Evolutionary conservation across 2,329 filamentous ascomycete species (phyloP), one percentile per base, ranked within the genome.

Genomic region (Xenosphaeropsis pyriputrescens): DNA sequence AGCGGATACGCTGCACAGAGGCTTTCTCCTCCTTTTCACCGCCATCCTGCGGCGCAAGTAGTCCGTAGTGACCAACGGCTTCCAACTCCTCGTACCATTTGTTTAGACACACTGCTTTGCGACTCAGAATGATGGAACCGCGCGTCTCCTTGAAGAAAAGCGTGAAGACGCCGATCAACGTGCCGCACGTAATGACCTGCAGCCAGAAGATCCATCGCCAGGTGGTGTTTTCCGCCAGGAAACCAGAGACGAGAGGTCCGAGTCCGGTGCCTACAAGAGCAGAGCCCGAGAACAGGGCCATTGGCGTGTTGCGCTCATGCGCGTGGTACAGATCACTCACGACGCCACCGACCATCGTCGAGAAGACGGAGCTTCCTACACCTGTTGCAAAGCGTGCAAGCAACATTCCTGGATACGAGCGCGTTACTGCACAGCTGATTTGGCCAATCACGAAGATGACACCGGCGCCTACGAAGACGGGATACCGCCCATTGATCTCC

Each of bases 171-270:
- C 72, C 46, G 38, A 86, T 70, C 34, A 91, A 57, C 1, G 75
- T 54, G 0, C 65, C 75, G 39, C 77, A 73, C 16, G 72, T 60
- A 34, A 94, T 85, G 6, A 75, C 73, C 48, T 95, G 88, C 18
- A 88, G 67, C 68, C 85, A 93, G 55, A 93, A 93, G 0, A 88
- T 73, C 86, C 86, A 94, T 43, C 84, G 74, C 85, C 85, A 93
- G 4, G 60, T 68, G 1, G 72, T 66, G 36, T 72, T 65, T 29
- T 81, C 61, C 0, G 79, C 72, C 43, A 95, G 74, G 34, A 79
- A 72, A 1, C 82, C 74, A 4, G 70, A 71, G 1, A 86, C 62
- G 6, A 94, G 52, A 0, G 86, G 86, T 0, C 86, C 88, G 1
- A 80, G 60, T 0, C 85, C 85, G 0, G 85, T 93, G 0, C 85